Percentiles rank a stretch among this genome's conserved stretches.
phyloP scores from a whole-genome alignment of 208 protist genomes.

The Leishmania tarentolae region DNA sequence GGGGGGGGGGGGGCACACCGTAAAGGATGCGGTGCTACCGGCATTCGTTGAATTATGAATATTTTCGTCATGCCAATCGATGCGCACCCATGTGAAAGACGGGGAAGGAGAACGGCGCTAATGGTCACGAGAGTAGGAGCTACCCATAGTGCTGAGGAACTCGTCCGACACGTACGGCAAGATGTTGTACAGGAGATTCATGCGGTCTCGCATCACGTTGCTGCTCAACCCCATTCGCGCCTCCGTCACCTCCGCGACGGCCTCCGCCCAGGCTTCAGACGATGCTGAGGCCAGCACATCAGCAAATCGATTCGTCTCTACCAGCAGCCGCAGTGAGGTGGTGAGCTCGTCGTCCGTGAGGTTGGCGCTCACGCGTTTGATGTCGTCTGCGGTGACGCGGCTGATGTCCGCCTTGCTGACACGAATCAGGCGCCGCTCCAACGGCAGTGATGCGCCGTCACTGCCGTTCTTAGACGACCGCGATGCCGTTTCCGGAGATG shows the following conservation, averaged over 20 bases:
- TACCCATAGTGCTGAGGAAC: slow-evolving; percentile 45
- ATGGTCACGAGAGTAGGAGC: slow-evolving; percentile 7
- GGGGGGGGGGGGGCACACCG: background rate
- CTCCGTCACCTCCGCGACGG: slow-evolving; percentile 38
- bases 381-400: slow-evolving; percentile 53
- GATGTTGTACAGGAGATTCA: slow-evolving; percentile 68
- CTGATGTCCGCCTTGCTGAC: slow-evolving; percentile 58
- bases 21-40: background rate
- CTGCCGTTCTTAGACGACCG: background rate
- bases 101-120: background rate
- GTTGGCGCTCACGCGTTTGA: slow-evolving; percentile 37
- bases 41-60: background rate
- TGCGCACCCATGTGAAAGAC: background rate
- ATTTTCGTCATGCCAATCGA: background rate
- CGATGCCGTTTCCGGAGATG: background rate
- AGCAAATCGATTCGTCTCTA: slow-evolving; percentile 70
- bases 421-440: slow-evolving; percentile 56
- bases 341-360: slow-evolving; percentile 47
- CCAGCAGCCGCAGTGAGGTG: slow-evolving; percentile 50
- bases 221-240: slow-evolving; percentile 25
- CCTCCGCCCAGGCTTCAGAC: slow-evolving; percentile 39
- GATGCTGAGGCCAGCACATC: slow-evolving; percentile 52
- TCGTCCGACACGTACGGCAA: slow-evolving; percentile 64
- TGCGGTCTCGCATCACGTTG: slow-evolving; percentile 34
- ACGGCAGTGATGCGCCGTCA: slow-evolving; percentile 3